phyloP scores from a whole-genome alignment of 2,329 filamentous ascomycete species.

The Ophiostoma sp. region DNA sequence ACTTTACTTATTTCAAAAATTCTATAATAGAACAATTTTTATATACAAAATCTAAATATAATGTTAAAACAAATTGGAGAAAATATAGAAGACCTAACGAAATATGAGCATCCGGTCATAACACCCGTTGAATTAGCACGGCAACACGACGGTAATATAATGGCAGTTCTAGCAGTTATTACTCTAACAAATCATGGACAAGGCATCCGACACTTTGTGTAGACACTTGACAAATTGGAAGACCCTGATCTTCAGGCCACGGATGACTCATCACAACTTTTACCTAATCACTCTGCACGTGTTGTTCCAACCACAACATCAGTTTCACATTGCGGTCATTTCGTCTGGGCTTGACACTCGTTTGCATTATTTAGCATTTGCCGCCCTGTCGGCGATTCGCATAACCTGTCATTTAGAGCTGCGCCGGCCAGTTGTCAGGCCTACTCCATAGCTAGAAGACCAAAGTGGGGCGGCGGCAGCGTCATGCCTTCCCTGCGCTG shows the following conservation, averaged over 20 bases:
- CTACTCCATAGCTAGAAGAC: neutral
- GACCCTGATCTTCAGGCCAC: neutral
- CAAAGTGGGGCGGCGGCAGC: slow-evolving; percentile 12
- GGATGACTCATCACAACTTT: neutral
- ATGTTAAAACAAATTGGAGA: no score
- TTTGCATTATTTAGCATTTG: neutral
- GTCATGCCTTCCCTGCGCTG: neutral
- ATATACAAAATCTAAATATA: no score
- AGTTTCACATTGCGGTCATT: neutral
- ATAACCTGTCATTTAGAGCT: neutral
- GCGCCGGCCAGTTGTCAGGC: neutral
- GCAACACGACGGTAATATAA: no score
- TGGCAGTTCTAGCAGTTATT: no score
- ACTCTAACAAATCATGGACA: no score
- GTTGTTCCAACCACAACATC: neutral
- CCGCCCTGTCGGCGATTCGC: neutral
- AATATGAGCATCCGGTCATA: no score
- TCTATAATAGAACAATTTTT: no score
- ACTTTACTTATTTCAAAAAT: no score
- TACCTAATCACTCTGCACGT: neutral
- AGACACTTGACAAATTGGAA: neutral
- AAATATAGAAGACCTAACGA: no score
- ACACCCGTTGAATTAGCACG: no score
- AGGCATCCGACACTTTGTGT: no score
- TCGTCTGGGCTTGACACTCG: neutral